Base-by-base conservation (phyloP, 2,329 filamentous ascomycete species). In the Neocucurbitaria cava region DNA sequence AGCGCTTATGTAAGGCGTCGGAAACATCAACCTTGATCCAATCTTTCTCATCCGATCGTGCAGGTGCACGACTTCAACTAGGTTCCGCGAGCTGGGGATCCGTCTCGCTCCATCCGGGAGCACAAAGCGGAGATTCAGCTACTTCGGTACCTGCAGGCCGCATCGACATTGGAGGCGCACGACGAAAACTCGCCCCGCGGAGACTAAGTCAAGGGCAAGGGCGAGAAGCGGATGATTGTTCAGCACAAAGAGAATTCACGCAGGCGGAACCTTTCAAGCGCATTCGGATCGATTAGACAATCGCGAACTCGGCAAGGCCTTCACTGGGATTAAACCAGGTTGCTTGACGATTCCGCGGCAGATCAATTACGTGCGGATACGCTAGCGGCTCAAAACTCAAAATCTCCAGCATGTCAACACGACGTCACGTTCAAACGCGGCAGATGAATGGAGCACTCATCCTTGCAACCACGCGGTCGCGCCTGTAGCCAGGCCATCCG, bases 341-440 rank as follows among this genome's bases (percentile, higher is more conserved):
- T 46, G 13, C 23, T 20, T 40, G 52, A 46, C 28, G 48, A 45
- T 42, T 39, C 10, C 21, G 46, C 40, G 40, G 36, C 45, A 49
- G 26, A 40, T 40, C 36, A 24, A 40, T 40, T 40, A 40, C 40
- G 46, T 21, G 49, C 56, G 57, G 52, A 39, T 43, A 42, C 44
- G 39, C 56, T 69, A 69, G 62, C 59, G 65, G 59, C 65, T 67
- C 48, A 59, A 63, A 60, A 61, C 24, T 47, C 21, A 28, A 57
- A 35, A 13, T 45, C 49, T 65, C 52, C 46, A 62, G 46, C 56
- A 65, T 70, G 69, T 75, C 71, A 74, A 69, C 55, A 48, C 61
- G 58, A 68, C 71, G 71, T 75, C 71, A 73, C 69, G 45, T 58
- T 47, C 31, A 28, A 40, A 52, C 38, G 20, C 61, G 62, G 64